Evolutionary conservation across 2,329 filamentous ascomycete genomes (phyloP).

Genomic region (Sporothrix inflata): DNA sequence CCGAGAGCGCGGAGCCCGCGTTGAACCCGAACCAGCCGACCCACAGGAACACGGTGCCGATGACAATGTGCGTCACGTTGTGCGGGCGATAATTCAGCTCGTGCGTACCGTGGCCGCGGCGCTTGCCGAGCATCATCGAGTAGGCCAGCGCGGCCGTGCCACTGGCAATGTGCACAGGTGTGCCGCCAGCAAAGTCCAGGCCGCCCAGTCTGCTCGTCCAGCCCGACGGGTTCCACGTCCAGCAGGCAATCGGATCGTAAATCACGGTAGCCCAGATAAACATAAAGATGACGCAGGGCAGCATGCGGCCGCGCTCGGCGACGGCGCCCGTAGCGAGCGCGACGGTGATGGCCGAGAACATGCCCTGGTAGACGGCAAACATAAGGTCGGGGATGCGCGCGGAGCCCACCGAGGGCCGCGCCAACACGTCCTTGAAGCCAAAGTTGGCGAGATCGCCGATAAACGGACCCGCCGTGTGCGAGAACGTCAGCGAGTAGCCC

Average conservation of each 20-base stretch:
- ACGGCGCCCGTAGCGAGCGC: slow-evolving; percentile 67
- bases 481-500: slow-evolving; percentile 83
- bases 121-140: slow-evolving; percentile 72
- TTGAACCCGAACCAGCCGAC: slow-evolving; percentile 98
- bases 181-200: slow-evolving; percentile 75
- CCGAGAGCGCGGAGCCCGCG: slow-evolving; percentile 77
- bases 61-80: slow-evolving; percentile 73
- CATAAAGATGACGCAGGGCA: slow-evolving; percentile 66
- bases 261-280: slow-evolving; percentile 74
- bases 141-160: slow-evolving; percentile 74
- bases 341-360: slow-evolving; percentile 86
- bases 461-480: slow-evolving; percentile 73
- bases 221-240: slow-evolving; percentile 75
- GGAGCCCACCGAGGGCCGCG: slow-evolving; percentile 73
- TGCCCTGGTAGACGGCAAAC: slow-evolving; percentile 84
- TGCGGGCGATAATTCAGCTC: slow-evolving; percentile 70
- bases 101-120: slow-evolving; percentile 63
- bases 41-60: slow-evolving; percentile 80
- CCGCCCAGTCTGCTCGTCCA: slow-evolving; percentile 71
- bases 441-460: slow-evolving; percentile 81
- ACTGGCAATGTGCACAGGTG: slow-evolving; percentile 74
- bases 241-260: slow-evolving; percentile 75
- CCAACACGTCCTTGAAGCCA: slow-evolving; percentile 76
- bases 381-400: slow-evolving; percentile 76
- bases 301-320: slow-evolving; percentile 63